Base-by-base conservation (phyloP, 2,329 filamentous ascomycete species). In the Ascosphaera aggregata region DNA sequence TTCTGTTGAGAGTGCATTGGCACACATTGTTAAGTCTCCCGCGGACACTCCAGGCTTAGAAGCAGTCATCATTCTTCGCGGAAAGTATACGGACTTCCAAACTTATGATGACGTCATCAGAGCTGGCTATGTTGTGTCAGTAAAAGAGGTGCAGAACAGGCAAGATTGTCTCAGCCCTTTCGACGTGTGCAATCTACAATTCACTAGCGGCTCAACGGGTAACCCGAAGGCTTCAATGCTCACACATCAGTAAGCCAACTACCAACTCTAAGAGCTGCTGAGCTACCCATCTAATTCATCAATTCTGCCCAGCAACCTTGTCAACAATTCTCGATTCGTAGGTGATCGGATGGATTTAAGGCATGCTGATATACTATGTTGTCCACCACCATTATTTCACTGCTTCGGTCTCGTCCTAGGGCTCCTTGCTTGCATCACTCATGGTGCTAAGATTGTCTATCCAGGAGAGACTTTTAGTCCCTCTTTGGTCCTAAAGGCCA, bases 371-470 rank as follows among this genome's bases (percentile, higher is more conserved):
- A 62, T 75, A 5, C 64, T 89, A 9, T 86, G 80, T 61, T 89
- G 80, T 53, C 80, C 80, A 2, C 80, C 80, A 0, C 80, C 81
- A 0, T 65, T 89, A 2, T 89, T 89, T 62, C 81, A 89, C 60
- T 86, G 79, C 60, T 86, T 86, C 51, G 80, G 80, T 1, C 67
- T 86, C 5, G 78, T 85, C 1, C 68, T 84, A 2, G 80, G 80
- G 7, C 64, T 85, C 35, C 66, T 85, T 40, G 73, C 77, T 1
- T 65, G 71, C 34, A 57, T 84, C 39, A 82, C 76, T 0, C 78
- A 85, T 52, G 79, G 80, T 36, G 71, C 70, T 31, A 79, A 76
- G 54, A 73, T 84, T 38, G 71, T 86, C 8, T 81, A 81, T 49
- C 79, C 80, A 0, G 68, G 69, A 44, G 76, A 82, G 48, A 71